Conservation (phyloP, 1,139 yeast genomes). For the Yamadazyma diospyri region DNA sequence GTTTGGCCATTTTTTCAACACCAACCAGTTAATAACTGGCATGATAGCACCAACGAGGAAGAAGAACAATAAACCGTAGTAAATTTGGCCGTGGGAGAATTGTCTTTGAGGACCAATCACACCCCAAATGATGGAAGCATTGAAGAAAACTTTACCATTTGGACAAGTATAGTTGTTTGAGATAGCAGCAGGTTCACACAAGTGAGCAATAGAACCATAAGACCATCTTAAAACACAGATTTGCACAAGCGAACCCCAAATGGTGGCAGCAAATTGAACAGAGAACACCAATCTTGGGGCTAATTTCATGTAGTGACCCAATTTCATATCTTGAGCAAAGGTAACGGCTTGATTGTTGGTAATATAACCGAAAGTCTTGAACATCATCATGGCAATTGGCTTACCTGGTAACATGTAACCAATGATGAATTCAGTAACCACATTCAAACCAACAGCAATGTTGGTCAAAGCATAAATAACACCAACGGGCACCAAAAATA, state of each 20-base stretch:
- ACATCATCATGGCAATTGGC: constrained; percentile 47
- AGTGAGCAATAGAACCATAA: constrained; percentile 38
- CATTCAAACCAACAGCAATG: constrained; percentile 45
- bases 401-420: constrained; percentile 49
- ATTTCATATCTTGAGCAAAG: constrained; percentile 51
- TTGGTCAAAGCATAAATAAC: constrained; percentile 40
- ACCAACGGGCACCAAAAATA: constrained; percentile 43
- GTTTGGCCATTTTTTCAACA: constrained; percentile 17
- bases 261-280: constrained; percentile 44
- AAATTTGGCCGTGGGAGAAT: constrained; percentile 37
- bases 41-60: constrained; percentile 36
- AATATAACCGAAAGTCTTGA: constrained; percentile 47
- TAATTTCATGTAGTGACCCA: constrained; percentile 53
- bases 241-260: constrained; percentile 45
- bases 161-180: constrained; percentile 40
- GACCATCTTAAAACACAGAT: constrained; percentile 46
- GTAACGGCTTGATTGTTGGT: constrained; percentile 55
- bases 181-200: constrained; percentile 46
- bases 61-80: constrained; percentile 39
- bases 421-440: constrained; percentile 42
- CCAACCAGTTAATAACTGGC: constrained; percentile 43
- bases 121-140: constrained; percentile 48
- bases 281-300: constrained; percentile 43
- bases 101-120: constrained; percentile 41
- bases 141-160: constrained; percentile 42